A percentile compares a stretch with the other conserved stretches of the same genome.
These are phyloP conservation scores for Allantophomopsis lycopodina DNA, from an alignment of 2,329 filamentous ascomycete genomes.

Conservation along the genomic window DNA sequence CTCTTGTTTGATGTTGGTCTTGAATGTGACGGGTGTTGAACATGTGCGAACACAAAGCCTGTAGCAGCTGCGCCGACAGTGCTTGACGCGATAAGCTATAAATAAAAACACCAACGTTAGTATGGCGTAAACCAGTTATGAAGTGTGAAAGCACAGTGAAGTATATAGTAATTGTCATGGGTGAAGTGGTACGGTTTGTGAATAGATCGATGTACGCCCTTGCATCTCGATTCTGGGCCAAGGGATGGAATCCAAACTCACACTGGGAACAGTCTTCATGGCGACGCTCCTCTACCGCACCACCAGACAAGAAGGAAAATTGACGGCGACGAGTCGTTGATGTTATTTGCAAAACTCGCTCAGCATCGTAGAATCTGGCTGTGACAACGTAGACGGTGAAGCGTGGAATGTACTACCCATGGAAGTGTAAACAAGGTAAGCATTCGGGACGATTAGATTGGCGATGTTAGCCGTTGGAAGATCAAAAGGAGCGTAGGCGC, in stretches of 20 bases:
- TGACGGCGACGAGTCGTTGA: too few relatives aligned
- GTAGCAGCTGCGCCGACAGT: conserved; percentile 19
- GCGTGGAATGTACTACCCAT: too few relatives aligned
- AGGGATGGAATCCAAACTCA: conserved; percentile 2
- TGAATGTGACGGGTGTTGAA: conserved; percentile 11
- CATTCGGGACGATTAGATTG: too few relatives aligned
- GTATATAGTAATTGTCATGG: background rate
- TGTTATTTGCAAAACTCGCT: too few relatives aligned
- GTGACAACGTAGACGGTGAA: too few relatives aligned
- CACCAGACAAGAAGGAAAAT: conserved; percentile 2
- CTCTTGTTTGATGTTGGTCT: conserved; percentile 17
- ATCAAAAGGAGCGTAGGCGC: too few relatives aligned
- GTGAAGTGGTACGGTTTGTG: too few relatives aligned
- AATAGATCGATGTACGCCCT: background rate
- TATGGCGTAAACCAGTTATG: background rate
- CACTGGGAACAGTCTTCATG: conserved; percentile 6
- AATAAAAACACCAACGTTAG: conserved; percentile 3
- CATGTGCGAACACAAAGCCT: conserved; percentile 17
- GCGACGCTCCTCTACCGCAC: conserved; percentile 2
- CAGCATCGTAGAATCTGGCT: too few relatives aligned
- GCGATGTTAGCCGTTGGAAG: too few relatives aligned
- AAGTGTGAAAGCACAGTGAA: conserved; percentile 1
- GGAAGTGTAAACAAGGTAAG: too few relatives aligned
- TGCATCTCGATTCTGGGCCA: conserved; percentile 1
- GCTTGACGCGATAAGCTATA: conserved; percentile 20